These are phyloP conservation scores for Boletus fagicola DNA, from an alignment of 768 basidiomycete genomes.

Conservation along the genomic window DNA sequence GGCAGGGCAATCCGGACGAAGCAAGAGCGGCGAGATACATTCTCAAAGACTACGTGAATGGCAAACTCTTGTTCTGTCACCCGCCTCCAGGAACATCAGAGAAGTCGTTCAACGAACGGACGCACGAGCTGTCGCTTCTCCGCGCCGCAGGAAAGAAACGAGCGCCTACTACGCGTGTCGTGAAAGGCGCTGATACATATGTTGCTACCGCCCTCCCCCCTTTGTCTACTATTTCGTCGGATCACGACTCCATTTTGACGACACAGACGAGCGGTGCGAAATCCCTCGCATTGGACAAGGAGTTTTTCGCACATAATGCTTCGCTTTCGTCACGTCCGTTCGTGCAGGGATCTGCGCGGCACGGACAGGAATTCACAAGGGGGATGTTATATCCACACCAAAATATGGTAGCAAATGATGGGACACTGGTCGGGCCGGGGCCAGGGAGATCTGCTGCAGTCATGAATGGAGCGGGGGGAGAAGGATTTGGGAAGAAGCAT, in stretches of 20 bases:
- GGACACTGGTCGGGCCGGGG: conserved; percentile 52
- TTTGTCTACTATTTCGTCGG: not conserved
- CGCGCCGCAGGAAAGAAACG: conserved; percentile 77
- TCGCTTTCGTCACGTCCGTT: conserved; percentile 59
- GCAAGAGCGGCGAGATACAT: conserved; percentile 89
- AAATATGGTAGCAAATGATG: conserved; percentile 74
- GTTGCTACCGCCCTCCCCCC: conserved; percentile 36
- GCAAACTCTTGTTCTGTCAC: conserved; percentile 87
- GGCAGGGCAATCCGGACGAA: conserved; percentile 97
- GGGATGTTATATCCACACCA: conserved; percentile 79
- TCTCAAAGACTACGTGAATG: conserved; percentile 96
- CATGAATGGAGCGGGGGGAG: conserved; percentile 36
- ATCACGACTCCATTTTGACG: conserved; percentile 26
- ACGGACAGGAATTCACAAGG: conserved; percentile 62
- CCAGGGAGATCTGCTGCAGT: conserved; percentile 43
- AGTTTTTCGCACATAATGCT: conserved; percentile 70
- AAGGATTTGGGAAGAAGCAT: conserved; percentile 65
- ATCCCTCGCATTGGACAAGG: conserved; percentile 69
- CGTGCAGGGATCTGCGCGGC: conserved; percentile 55
- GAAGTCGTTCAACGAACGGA: conserved; percentile 71
- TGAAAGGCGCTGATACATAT: conserved; percentile 81
- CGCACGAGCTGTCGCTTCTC: conserved; percentile 57
- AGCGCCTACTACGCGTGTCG: conserved; percentile 84
- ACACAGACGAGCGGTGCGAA: conserved; percentile 43
- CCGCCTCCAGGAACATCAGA: conserved; percentile 73